These are phyloP conservation scores for Plasmodium cynomolgi DNA, from an alignment of 169 alveolate genomes.

Conservation along the genomic window DNA sequence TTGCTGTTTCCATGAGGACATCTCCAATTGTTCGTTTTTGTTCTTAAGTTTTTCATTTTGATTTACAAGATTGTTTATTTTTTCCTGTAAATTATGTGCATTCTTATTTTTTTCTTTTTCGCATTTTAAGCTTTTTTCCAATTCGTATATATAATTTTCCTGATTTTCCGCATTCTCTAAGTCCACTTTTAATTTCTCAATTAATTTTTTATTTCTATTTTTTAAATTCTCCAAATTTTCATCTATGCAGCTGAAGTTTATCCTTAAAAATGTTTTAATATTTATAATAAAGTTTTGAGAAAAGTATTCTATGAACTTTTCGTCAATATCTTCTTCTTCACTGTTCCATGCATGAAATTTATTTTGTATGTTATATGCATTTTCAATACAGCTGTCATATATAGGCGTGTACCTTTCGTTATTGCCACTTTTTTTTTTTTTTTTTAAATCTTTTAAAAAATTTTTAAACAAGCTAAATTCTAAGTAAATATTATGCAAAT, in stretches of 20 bases:
- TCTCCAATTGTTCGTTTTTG: conserved; percentile 61
- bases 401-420: conserved; percentile 47
- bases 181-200: conserved; percentile 63
- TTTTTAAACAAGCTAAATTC: conserved; percentile 68
- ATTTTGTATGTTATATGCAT: conserved; percentile 54
- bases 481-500: conserved; percentile 41
- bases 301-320: conserved; percentile 58
- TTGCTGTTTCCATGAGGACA: conserved; percentile 26
- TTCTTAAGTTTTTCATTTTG: conserved; percentile 63
- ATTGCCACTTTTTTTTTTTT: conserved; percentile 4
- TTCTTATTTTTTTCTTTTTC: conserved; percentile 73
- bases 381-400: conserved; percentile 67
- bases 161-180: conserved; percentile 73
- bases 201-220: conserved; percentile 66
- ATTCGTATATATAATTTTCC: conserved; percentile 71
- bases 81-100: conserved; percentile 30
- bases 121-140: conserved; percentile 38
- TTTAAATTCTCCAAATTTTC: conserved; percentile 40
- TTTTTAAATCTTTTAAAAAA: conserved; percentile 58
- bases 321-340: conserved; percentile 46
- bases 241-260: conserved; percentile 43
- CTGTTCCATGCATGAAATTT: conserved; percentile 26
- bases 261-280: conserved; percentile 70
- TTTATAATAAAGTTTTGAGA: conserved; percentile 50
- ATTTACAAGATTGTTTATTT: conserved; percentile 33